Base-by-base conservation (phyloP, 805 yeast genomes). In the Saccharomycopsis amapae region DNA sequence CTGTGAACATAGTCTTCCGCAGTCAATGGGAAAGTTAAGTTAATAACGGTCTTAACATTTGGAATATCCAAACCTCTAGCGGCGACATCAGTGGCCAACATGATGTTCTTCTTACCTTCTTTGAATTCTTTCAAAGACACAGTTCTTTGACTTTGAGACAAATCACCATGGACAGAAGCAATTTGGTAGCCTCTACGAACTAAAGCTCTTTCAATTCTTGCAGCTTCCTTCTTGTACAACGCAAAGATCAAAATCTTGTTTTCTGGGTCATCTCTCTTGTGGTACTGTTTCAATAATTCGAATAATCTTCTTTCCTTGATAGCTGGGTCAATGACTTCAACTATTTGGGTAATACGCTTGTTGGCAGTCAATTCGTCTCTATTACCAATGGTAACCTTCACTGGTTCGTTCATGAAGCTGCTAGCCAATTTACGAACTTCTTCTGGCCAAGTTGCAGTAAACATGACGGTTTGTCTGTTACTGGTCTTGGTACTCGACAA, bases 361-460 rank as follows among this genome's bases (percentile, higher is more conserved):
- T 93, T 93, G 40, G 98, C 99, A 48, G 86, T 71, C 47, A 93
- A 75, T 66, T 90, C 97, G 61, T 90, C 97, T 54, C 94, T 78
- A 63, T 93, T 84, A 58, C 98, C 98, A 60, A 93, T 84, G 36
- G 93, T 80, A 35, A 93, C 85, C 64, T 85, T 88, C 40, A 87
- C 86, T n/a, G 97, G 95, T 18, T 40, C 33, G 19, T 73, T 76
- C 95, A 93, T 85, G 65, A 83, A 93, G 5, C 83, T 75, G 17
- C 79, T 61, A 6, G 98, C 98, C 52, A 93, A 73, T 53, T 87
- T 94, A 60, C 97, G 81, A 30, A 93, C 97, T 67, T 90, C 95
- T 57, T 85, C 85, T n/a, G 99, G 99, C 98, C 98, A 93, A 1
- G 99, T 93, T n/a, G 99, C 99, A 7, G 98, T 90, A 67, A 93